phyloP scores from a whole-genome alignment of 1,139 yeast species.

The Yamadazyma atlantica region DNA sequence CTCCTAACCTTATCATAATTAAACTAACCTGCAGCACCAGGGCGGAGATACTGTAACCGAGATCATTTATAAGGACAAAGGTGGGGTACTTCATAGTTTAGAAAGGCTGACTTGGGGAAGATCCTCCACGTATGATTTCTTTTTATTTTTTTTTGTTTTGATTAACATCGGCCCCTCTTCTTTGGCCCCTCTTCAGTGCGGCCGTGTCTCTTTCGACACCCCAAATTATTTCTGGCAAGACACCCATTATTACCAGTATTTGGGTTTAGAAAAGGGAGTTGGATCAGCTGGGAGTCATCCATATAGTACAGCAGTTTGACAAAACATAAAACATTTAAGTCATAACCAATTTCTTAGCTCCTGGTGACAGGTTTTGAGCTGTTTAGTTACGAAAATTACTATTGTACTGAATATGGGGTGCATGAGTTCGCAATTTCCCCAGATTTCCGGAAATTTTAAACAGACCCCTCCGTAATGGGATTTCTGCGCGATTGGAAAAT shows the following conservation, averaged over 20 bases:
- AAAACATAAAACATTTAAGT: no score
- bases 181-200: no score
- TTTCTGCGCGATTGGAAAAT: neutral
- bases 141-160: no score
- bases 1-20: neutral
- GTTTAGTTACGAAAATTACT: no score
- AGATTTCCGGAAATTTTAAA: neutral
- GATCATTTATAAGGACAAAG: neutral
- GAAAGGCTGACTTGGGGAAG: neutral
- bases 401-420: neutral
- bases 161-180: no score
- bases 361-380: neutral
- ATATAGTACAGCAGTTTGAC: no score
- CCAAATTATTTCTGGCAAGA: no score
- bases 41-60: neutral
- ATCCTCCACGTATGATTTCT: no score
- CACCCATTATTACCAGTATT: no score
- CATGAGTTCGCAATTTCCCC: neutral
- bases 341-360: neutral
- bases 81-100: neutral
- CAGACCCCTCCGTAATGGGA: neutral
- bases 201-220: no score
- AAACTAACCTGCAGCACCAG: neutral
- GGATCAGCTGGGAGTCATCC: no score
- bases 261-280: no score